Percentiles rank a stretch among this genome's conserved stretches.
phyloP scores from a whole-genome alignment of 331 rosid species.

The Malus hybrid region DNA sequence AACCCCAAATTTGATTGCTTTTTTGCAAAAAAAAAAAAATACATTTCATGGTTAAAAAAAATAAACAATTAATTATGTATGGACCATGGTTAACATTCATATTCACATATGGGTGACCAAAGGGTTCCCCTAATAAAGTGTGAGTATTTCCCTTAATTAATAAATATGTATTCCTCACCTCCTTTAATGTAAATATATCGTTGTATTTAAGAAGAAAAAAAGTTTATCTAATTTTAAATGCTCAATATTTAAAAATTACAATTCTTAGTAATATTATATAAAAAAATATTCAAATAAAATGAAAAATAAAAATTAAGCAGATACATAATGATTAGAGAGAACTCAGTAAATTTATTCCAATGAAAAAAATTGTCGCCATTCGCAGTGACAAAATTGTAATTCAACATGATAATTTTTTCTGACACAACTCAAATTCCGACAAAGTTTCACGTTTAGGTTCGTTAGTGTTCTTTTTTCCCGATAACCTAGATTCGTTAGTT shows the following conservation, averaged over 20 bases:
- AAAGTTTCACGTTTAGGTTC: not conserved
- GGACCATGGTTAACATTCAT: too few species aligned
- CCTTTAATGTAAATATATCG: too few species aligned
- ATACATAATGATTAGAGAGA: not conserved
- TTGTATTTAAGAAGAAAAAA: too few species aligned
- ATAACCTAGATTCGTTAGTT: too few species aligned
- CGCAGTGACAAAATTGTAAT: not conserved
- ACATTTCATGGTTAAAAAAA: too few species aligned
- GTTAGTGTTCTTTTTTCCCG: not conserved
- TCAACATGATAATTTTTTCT: not conserved
- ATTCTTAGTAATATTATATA: not conserved
- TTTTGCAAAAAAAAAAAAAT: too few species aligned
- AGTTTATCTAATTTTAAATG: too few species aligned
- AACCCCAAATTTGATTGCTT: too few species aligned
- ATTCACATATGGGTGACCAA: not conserved
- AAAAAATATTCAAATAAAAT: not conserved
- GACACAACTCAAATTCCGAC: not conserved
- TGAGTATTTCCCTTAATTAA: not conserved
- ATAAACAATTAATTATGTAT: too few species aligned
- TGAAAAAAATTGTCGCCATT: not conserved
- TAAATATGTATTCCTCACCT: not conserved
- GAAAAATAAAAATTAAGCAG: not conserved
- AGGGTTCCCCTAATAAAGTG: not conserved
- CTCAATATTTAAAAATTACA: not conserved
- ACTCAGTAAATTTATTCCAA: not conserved